A percentile compares a stretch with the other conserved stretches of the same genome.
Conservation (phyloP, 139 green algal genomes). For the Microglena sp. region DNA sequence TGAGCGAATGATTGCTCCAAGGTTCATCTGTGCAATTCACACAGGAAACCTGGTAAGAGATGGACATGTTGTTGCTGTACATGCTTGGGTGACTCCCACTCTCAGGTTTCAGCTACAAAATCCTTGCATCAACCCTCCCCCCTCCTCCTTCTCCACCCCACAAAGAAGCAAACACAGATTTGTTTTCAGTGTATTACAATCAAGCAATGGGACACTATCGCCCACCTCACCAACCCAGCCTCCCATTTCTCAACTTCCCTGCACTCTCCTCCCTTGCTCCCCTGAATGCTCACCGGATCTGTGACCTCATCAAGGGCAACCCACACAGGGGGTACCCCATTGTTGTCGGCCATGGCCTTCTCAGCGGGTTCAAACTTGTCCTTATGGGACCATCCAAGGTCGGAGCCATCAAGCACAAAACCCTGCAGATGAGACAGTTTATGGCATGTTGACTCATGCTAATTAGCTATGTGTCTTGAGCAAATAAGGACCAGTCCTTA, state of each 20-base stretch:
- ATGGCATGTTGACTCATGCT: background rate
- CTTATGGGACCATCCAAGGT: conserved; percentile 46
- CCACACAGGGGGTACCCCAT: conserved; percentile 52
- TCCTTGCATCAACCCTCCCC: background rate
- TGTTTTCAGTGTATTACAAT: too few relatives aligned
- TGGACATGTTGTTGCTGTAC: background rate
- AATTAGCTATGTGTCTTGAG: too few relatives aligned
- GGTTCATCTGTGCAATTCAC: conserved; percentile 69
- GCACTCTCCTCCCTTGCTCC: too few relatives aligned
- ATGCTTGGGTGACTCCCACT: background rate
- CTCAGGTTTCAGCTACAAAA: background rate
- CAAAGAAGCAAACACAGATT: too few relatives aligned
- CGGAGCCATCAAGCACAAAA: conserved; percentile 60
- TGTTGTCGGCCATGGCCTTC: background rate
- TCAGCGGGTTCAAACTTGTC: conserved; percentile 36
- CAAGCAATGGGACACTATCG: too few relatives aligned
- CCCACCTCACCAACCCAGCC: too few relatives aligned
- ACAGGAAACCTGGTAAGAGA: background rate
- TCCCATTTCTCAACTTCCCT: too few relatives aligned
- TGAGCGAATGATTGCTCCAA: conserved; percentile 77
- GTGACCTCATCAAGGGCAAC: conserved; percentile 80
- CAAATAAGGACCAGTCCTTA: too few relatives aligned
- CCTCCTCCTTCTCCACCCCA: background rate
- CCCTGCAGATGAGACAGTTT: conserved; percentile 26
- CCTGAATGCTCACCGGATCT: conserved; percentile 66